Percentiles rank a stretch among this genome's conserved stretches.
Conservation (phyloP, 148 eudicot genomes). For the Spergularia marina region DNA sequence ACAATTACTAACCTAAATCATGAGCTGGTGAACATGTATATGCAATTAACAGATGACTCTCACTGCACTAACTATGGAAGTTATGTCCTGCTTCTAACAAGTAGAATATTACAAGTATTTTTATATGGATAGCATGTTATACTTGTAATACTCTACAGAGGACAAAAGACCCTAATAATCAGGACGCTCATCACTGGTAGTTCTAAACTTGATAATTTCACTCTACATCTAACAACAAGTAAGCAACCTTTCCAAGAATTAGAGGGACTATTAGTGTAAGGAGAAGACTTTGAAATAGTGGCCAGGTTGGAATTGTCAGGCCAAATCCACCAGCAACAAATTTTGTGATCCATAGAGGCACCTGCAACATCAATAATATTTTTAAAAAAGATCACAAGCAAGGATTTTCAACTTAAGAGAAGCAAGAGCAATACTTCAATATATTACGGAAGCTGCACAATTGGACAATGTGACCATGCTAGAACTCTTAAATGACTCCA, state of each 20-base stretch:
- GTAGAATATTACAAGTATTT: not conserved
- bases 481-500: no score
- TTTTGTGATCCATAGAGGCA: conserved; percentile 42
- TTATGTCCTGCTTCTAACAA: not conserved
- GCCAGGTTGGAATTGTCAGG: conserved; percentile 37
- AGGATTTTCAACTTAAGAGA: not conserved
- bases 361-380: conserved; percentile 24
- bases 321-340: conserved; percentile 40
- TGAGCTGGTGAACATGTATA: not conserved
- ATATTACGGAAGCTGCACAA: no score
- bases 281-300: conserved; percentile 36
- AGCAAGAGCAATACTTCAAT: no score
- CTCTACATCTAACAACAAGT: not conserved
- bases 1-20: not conserved
- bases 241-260: conserved; percentile 38
- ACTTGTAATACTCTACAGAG: no score
- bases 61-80: not conserved
- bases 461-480: no score
- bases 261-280: conserved; percentile 36
- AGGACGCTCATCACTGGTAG: not conserved
- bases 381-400: not conserved
- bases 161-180: not conserved
- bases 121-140: no score
- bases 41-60: not conserved
- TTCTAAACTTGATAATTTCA: not conserved